Conservation (phyloP, 108 stramenopile species). For the Cyclotella sp. region DNA sequence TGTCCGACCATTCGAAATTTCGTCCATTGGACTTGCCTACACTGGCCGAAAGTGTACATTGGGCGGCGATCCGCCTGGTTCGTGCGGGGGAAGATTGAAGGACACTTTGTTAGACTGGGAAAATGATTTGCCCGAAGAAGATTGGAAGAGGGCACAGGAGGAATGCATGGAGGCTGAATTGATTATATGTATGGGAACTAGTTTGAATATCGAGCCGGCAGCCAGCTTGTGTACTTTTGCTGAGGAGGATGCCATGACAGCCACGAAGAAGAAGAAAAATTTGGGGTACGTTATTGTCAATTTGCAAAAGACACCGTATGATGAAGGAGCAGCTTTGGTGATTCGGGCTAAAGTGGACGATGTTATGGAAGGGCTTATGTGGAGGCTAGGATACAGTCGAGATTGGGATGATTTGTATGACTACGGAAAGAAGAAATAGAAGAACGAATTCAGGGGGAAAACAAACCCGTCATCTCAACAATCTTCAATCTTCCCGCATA, state of each 20-base stretch:
- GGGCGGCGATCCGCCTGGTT: conserved; percentile 24
- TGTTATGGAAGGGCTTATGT: conserved; percentile 78
- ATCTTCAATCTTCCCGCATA: too few species aligned
- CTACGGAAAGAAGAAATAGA: not conserved
- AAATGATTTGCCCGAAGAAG: conserved; percentile 75
- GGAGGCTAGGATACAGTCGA: conserved; percentile 52
- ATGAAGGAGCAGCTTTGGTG: conserved; percentile 71
- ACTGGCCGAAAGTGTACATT: conserved; percentile 78
- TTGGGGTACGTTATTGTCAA: conserved; percentile 85
- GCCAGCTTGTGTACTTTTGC: conserved; percentile 72
- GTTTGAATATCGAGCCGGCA: conserved; percentile 87
- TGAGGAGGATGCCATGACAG: conserved; percentile 23
- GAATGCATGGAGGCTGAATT: conserved; percentile 79
- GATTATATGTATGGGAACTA: conserved; percentile 82
- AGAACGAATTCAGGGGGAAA: not conserved
- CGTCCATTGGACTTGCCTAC: conserved; percentile 78
- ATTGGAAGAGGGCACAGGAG: conserved; percentile 63
- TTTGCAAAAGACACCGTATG: conserved; percentile 85
- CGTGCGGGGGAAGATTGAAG: conserved; percentile 57
- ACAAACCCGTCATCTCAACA: not conserved
- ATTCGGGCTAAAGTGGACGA: conserved; percentile 79
- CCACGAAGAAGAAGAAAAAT: conserved; percentile 22
- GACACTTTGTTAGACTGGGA: conserved; percentile 93
- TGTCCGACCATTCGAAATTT: conserved; percentile 79
- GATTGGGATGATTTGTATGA: conserved; percentile 3